phyloP scores from a whole-genome alignment of 2,329 filamentous ascomycete species.

The Diaporthe batatas region DNA sequence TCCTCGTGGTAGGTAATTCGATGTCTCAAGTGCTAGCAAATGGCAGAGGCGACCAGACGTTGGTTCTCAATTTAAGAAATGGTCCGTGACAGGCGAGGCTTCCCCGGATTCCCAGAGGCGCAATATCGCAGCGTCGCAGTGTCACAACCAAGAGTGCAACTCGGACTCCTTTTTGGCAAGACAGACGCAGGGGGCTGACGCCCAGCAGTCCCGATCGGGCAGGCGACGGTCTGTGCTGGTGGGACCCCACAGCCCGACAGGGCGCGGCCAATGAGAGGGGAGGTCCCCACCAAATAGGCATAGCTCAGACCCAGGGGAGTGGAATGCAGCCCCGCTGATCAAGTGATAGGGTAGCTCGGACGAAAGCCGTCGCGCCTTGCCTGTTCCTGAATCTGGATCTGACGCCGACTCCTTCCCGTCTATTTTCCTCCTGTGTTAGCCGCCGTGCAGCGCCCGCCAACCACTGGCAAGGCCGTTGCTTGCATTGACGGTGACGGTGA shows the following conservation, averaged over 20 bases:
- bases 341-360: constrained; percentile 15
- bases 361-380: constrained; percentile 29
- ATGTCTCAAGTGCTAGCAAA: no score
- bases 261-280: neutral
- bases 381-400: constrained; percentile 26
- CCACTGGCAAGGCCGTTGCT: neutral
- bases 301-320: constrained; percentile 24
- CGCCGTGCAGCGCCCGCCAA: constrained; percentile 23
- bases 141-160: constrained; percentile 23
- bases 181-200: neutral
- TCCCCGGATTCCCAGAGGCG: constrained; percentile 5
- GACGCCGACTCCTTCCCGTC: neutral
- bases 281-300: constrained; percentile 1
- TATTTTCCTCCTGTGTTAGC: neutral
- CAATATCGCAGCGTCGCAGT: neutral
- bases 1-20: no score
- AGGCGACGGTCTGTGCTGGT: constrained; percentile 10
- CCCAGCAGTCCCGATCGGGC: neutral
- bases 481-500: neutral
- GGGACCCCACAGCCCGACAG: constrained; percentile 16
- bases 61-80: constrained; percentile 19
- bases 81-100: constrained; percentile 10
- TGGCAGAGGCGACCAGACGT: neutral
- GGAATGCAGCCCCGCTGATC: constrained; percentile 24
- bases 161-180: neutral